A percentile compares a stretch with the other conserved stretches of the same genome.
phyloP scores from a whole-genome alignment of 1,139 yeast genomes.

The Diutina neorugosa region DNA sequence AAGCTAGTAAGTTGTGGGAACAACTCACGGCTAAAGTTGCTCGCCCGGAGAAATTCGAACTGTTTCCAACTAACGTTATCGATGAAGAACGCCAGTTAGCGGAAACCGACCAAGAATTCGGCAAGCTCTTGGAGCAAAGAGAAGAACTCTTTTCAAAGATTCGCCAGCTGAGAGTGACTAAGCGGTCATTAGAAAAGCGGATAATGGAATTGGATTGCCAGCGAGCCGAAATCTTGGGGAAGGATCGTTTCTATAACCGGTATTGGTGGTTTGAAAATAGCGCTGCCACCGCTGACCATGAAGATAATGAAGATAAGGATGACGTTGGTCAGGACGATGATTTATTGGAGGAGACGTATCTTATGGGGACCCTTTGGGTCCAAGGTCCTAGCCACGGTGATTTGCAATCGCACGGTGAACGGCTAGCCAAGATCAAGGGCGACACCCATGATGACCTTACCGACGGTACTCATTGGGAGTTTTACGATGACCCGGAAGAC shows the following conservation, averaged over 20 bases:
- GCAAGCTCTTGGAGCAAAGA: constrained; percentile 30
- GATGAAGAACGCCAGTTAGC: constrained; percentile 39
- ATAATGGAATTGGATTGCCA: constrained; percentile 65
- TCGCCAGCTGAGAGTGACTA: constrained; percentile 32
- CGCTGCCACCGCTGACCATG: constrained; percentile 50
- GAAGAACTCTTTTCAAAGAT: constrained; percentile 27
- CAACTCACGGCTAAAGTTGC: constrained; percentile 19
- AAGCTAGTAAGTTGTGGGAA: constrained; percentile 33
- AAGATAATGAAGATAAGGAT: constrained; percentile 22
- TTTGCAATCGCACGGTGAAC: constrained; percentile 21
- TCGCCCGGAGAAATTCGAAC: constrained; percentile 7
- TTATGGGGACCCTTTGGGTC: constrained; percentile 85
- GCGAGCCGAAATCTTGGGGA: constrained; percentile 65
- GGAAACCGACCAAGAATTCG: constrained; percentile 32
- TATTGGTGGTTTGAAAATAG: constrained; percentile 94
- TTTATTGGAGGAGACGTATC: constrained; percentile 44
- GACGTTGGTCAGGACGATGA: constrained; percentile 27
- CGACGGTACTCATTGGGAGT: constrained; percentile 54
- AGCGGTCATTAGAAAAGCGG: constrained; percentile 40
- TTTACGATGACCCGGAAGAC: constrained; percentile 50
- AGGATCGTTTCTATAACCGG: constrained; percentile 72
- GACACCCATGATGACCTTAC: constrained; percentile 34
- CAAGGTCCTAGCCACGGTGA: constrained; percentile 83
- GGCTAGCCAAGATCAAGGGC: constrained; percentile 40
- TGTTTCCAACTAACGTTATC: constrained; percentile 28